These are phyloP conservation scores for Sphaceloma murrayae DNA, from an alignment of 2,329 filamentous ascomycete species.

Conservation along the genomic window DNA sequence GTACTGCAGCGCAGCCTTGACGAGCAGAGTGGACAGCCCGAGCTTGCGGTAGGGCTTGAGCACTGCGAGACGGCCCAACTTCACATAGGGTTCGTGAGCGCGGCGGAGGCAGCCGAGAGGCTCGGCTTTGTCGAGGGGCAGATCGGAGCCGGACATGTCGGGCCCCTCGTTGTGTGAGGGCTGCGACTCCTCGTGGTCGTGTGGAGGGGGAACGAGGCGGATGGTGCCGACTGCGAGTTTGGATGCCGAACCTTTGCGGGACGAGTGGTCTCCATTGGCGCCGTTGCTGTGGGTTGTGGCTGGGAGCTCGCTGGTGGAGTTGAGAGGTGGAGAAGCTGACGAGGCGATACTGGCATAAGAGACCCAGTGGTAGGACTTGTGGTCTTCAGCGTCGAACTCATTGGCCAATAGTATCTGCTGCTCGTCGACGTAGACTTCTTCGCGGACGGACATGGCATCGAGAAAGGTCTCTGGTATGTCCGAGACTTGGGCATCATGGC, in stretches of 20 bases:
- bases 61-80: slow-evolving; percentile 70
- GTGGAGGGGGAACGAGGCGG: slow-evolving; percentile 72
- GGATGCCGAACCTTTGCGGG: slow-evolving; percentile 31
- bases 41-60: slow-evolving; percentile 52
- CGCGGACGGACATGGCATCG: slow-evolving; percentile 50
- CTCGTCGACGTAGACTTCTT: slow-evolving; percentile 49
- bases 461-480: slow-evolving; percentile 37
- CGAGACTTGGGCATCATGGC: slow-evolving; percentile 25
- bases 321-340: slow-evolving; percentile 28
- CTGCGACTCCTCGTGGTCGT: slow-evolving; percentile 34
- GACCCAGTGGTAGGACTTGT: slow-evolving; percentile 76
- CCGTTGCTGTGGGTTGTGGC: slow-evolving; percentile 31
- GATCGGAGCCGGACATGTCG: slow-evolving; percentile 23
- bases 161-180: slow-evolving; percentile 17
- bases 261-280: slow-evolving; percentile 26
- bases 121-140: slow-evolving; percentile 19
- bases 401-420: slow-evolving; percentile 50
- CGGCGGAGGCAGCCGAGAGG: slow-evolving; percentile 45
- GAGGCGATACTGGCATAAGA: slow-evolving; percentile 59
- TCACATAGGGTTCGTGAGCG: slow-evolving; percentile 65
- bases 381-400: slow-evolving; percentile 75
- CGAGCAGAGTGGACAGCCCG: slow-evolving; percentile 55
- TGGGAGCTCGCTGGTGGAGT: slow-evolving; percentile 12
- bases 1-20: slow-evolving; percentile 61
- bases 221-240: slow-evolving; percentile 61